These are phyloP conservation scores for Rubus parviflorus DNA, from an alignment of 306 rosid genomes.

Conservation along the genomic window DNA sequence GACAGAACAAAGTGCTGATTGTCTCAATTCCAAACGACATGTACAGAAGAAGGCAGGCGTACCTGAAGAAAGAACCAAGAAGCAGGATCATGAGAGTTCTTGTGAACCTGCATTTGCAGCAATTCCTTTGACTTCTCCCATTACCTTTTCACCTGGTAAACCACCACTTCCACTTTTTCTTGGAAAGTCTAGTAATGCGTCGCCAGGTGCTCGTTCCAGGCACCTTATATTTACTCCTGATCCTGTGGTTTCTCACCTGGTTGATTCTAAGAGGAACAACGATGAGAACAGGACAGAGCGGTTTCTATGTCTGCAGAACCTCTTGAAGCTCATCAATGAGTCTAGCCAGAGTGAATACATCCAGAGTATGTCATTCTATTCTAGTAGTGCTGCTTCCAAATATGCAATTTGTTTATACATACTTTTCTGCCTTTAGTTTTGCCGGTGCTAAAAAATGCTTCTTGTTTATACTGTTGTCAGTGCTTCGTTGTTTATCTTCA, in stretches of 20 bases:
- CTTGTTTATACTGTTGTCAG: constrained; percentile 18
- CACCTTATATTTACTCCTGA: constrained; percentile 14
- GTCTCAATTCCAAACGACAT: constrained; percentile 15
- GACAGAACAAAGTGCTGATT: constrained; percentile 6
- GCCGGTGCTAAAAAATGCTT: constrained; percentile 12
- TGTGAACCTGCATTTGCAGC: constrained; percentile 28
- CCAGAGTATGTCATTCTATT: constrained; percentile 23
- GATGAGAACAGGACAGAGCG: constrained; percentile 33
- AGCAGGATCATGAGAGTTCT: constrained; percentile 23
- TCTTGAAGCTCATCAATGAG: constrained; percentile 33
- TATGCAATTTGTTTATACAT: not conserved
- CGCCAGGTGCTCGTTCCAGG: constrained; percentile 17
- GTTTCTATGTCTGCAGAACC: constrained; percentile 29
- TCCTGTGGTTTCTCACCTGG: constrained; percentile 13
- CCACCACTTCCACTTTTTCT: constrained; percentile 28
- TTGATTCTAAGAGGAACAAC: constrained; percentile 18
- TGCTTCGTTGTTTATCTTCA: constrained; percentile 38
- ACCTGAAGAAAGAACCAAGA: constrained; percentile 15
- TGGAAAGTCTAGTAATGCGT: constrained; percentile 17
- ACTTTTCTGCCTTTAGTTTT: not conserved
- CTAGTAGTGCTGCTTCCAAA: not conserved
- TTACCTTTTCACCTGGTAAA: constrained; percentile 31
- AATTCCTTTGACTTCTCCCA: constrained; percentile 16
- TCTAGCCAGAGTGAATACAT: constrained; percentile 31
- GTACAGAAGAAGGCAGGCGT: constrained; percentile 4